These are phyloP conservation scores for Cupressus sempervirens DNA, from an alignment of 75 land plant species.

Conservation along the genomic window DNA sequence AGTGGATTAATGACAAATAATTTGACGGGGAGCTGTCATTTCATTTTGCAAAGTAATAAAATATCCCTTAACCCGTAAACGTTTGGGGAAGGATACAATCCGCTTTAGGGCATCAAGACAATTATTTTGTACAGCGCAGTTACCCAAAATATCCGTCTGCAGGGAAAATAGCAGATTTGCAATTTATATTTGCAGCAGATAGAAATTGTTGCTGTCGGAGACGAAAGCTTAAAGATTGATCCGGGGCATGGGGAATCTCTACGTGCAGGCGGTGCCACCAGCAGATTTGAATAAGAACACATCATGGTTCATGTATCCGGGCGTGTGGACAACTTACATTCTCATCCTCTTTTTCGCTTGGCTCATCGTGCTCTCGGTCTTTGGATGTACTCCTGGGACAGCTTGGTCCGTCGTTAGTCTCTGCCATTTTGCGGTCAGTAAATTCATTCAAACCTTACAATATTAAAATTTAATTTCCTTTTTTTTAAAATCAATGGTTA, in stretches of 20 bases:
- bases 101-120: neutral
- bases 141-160: neutral
- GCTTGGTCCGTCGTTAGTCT: slow-evolving; percentile 84
- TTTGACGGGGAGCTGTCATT: neutral
- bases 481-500: neutral
- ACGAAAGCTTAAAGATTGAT: neutral
- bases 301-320: slow-evolving; percentile 66
- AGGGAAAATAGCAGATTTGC: neutral
- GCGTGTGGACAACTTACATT: slow-evolving; percentile 82
- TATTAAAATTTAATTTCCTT: neutral
- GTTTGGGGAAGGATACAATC: neutral
- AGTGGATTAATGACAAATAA: too few species aligned
- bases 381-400: slow-evolving; percentile 60
- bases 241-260: slow-evolving; percentile 29
- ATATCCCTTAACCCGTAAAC: neutral
- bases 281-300: slow-evolving; percentile 78
- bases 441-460: neutral
- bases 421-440: slow-evolving; percentile 53
- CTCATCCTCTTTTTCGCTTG: slow-evolving; percentile 66
- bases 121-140: neutral
- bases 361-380: slow-evolving; percentile 63
- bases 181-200: neutral
- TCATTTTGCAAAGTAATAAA: neutral
- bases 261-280: slow-evolving; percentile 61
- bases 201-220: neutral